Evolutionary conservation across 768 basidiomycete species (phyloP), one percentile per base, ranked within the genome.

Genomic region (Imleria badia): DNA sequence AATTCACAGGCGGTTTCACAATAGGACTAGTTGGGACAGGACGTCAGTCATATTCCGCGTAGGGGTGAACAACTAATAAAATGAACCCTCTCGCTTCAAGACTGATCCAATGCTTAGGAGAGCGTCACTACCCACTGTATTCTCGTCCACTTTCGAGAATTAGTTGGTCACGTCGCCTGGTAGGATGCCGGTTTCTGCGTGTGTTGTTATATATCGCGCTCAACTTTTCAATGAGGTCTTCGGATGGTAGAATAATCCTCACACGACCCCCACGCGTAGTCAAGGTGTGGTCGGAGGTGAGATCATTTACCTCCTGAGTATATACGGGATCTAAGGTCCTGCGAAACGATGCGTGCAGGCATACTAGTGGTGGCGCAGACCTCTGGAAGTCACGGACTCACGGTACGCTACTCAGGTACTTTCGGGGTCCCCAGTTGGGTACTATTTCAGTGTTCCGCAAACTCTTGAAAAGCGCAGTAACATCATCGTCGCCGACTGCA

Each of bases 81-180:
- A 40, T 39, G 52, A n/a, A n/a, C n/a, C n/a, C 29, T 15, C 5
- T 45, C 15, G 23, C 55, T 53, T 59, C 54, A 43, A 52, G 66
- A 51, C 52, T 63, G 35, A 62, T 33, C 14, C 46, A 17, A 22
- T 33, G 23, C 52, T 46, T 55, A 80, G 79, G 76, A 78, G 35
- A 66, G 68, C 15, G 68, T 78, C 45, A 70, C 71, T 12, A 68
- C 69, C n/a, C 78, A 81, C 57, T 74, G 80, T 46, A 73, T 76
- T 35, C 72, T 81, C 2, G 79, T 78, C 11, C 81, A 81, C 54
- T 77, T 78, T 26, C 72, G 73, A 44, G 81, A 78, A 30, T 83
- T 82, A 63, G 75, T 81, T 55, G 76, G 76, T 34, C 81, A 82
- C 61, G 81, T 82, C 19, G 81, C 79, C 6, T 82, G 81, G 79